Evolutionary conservation across 768 basidiomycete genomes (phyloP), one percentile per base, ranked within the genome.

Genomic region (Auricularia cornea): DNA sequence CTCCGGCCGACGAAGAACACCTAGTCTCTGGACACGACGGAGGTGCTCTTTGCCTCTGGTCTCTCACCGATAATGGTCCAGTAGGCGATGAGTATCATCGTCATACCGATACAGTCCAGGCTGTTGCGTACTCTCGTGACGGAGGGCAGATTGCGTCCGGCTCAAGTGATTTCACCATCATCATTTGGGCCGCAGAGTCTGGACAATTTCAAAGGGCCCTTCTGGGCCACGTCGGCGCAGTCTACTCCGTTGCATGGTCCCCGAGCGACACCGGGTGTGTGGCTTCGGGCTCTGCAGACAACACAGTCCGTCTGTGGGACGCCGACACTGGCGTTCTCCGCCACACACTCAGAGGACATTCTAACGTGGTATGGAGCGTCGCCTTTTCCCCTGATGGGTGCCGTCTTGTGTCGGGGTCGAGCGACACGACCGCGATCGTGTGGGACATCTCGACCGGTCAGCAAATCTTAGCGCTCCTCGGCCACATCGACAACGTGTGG

Each of bases 221-320:
- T 16, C 6, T 8, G 51, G 11, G 60, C 59, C 31, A 48, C 63
- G 6, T 56, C 10, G 44, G 28, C 20, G 10, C 54, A 8, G 23
- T 68, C 16, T 76, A n/a, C n/a, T n/a, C n/a, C n/a, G n/a, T n/a
- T n/a, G n/a, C n/a, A n/a, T n/a, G n/a, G n/a, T n/a, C n/a, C 67
- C 75, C 76, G 1, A 71, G 76, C 16, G 77, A 79, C 63, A 73
- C 78, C 23, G 66, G 70, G 40, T 71, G 72, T 68, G 68, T 79
- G 57, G 75, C 77, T 31, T 76, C 75, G 12, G 78, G 77, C 2
- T 77, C 75, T 0, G 76, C 75, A 11, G 79, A 80, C 70, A 75
- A 76, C 69, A 75, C 74, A 10, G 76, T 75, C 4, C 64, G 72
- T 33, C 73, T 78, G 59, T 78, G 78, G 78, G 76, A 78, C 64